phyloP scores from a whole-genome alignment of 2,329 filamentous ascomycete species.

The Ascochyta pisi region DNA sequence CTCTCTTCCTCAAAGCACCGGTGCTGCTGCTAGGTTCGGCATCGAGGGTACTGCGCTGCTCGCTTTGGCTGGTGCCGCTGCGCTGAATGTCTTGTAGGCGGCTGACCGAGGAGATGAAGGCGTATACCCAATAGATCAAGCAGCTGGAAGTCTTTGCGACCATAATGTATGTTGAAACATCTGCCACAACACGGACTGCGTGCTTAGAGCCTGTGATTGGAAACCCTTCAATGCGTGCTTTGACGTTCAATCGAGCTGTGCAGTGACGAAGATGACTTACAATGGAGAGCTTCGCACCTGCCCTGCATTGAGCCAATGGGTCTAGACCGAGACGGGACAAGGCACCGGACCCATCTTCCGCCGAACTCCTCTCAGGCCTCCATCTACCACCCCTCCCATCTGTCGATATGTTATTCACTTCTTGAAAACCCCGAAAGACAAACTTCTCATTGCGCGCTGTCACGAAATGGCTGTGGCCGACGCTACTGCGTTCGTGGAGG shows the following conservation, averaged over 20 bases:
- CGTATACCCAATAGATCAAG: neutral
- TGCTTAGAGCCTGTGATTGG: neutral
- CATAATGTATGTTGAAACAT: constrained; percentile 5
- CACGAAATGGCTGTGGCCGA: neutral
- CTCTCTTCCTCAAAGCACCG: constrained; percentile 26
- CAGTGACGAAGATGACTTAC: neutral
- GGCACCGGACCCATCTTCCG: neutral
- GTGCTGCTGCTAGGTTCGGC: constrained; percentile 29
- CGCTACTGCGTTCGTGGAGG: neutral
- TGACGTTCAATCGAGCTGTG: neutral
- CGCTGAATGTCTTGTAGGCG: constrained; percentile 25
- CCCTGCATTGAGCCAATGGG: neutral
- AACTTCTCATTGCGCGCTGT: neutral
- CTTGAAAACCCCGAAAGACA: too few species aligned
- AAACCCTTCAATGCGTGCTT: neutral
- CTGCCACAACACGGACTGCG: neutral
- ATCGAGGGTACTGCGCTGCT: constrained; percentile 29
- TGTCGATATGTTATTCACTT: too few species aligned
- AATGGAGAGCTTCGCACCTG: neutral
- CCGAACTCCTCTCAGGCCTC: neutral
- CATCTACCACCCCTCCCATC: too few species aligned
- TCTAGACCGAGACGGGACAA: too few species aligned
- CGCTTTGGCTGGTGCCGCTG: constrained; percentile 32
- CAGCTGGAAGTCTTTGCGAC: neutral
- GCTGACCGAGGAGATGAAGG: neutral